Evolutionary conservation across 805 yeast genomes (phyloP), one percentile per base, ranked within the genome.

Genomic region (Saccharomycopsis amapae): DNA sequence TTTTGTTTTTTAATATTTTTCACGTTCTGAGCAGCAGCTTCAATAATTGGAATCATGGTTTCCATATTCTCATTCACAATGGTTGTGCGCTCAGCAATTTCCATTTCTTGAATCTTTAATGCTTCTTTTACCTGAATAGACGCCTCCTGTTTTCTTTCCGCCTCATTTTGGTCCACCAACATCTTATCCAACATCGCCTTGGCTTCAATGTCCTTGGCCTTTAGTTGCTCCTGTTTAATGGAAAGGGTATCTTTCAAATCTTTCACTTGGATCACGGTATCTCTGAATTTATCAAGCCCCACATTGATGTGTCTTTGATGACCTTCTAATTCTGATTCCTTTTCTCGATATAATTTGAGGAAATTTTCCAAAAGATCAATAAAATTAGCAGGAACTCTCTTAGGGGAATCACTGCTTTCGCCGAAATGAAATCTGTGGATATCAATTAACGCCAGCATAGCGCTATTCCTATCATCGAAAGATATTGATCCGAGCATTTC

Each of bases 1-100:
- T 90, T 97, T 50, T 85, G 94, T 59, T 90, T 90, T 62, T 88
- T 87, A 51, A 90, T 90, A 55, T 86, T 84, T 53, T 84, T 83
- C n/a, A 90, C 97, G 50, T 75, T 67, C 56, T 83, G 84, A 0
- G 97, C 97, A 0, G 93, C 81, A n/a, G 50, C 44, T 26, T 44
- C 46, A 36, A 49, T 44, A 6, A 51, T 45, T 0, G 97, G 96
- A 56, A 87, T 93, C 0, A 89, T 95, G 4, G 68, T 64, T 13
- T 75, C 78, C n/a, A 90, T 67, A 46, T 86, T 90, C 5, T 63
- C 59, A 62, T 76, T 58, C 0, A 86, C 96, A 1, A 58, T 53
- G 0, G 61, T 59, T 50, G 76, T 71, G 30, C 94, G 71, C 10
- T 61, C 64, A 3, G 68, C 66, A 4, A 90, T 75, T 44, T 75